These are phyloP conservation scores for Rhodosporidiobolus sp. DNA, from an alignment of 768 basidiomycete species.

Conservation along the genomic window DNA sequence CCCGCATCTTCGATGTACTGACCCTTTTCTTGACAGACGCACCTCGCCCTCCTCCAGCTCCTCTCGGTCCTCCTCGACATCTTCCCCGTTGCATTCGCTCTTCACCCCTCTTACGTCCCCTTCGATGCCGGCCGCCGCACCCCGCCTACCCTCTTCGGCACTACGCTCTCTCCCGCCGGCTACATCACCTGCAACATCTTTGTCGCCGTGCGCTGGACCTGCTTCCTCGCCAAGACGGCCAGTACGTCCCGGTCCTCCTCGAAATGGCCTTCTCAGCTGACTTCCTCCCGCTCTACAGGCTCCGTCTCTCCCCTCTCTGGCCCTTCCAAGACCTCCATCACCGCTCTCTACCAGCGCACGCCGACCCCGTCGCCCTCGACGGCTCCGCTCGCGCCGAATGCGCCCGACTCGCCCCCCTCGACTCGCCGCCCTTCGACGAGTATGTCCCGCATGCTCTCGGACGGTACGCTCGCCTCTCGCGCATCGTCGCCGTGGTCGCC, in stretches of 20 bases:
- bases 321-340: background rate
- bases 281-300: background rate
- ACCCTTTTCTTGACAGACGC: background rate
- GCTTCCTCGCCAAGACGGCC: background rate
- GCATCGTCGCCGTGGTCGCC: too few species aligned
- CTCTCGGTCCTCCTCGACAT: conserved; percentile 16
- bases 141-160: conserved; percentile 15
- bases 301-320: background rate
- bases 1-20: too few species aligned
- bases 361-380: background rate
- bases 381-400: background rate
- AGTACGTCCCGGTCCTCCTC: background rate
- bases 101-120: background rate
- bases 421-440: background rate
- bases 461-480: background rate
- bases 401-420: background rate
- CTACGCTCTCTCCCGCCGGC: background rate
- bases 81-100: conserved; percentile 9
- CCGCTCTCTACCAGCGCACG: background rate
- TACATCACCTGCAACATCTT: background rate
- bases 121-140: background rate
- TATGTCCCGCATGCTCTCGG: too few species aligned
- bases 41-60: background rate
- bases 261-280: background rate
- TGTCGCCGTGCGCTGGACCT: background rate